Base-by-base conservation (phyloP, 116 monocot species). In the Trichopus zeylanicus region DNA sequence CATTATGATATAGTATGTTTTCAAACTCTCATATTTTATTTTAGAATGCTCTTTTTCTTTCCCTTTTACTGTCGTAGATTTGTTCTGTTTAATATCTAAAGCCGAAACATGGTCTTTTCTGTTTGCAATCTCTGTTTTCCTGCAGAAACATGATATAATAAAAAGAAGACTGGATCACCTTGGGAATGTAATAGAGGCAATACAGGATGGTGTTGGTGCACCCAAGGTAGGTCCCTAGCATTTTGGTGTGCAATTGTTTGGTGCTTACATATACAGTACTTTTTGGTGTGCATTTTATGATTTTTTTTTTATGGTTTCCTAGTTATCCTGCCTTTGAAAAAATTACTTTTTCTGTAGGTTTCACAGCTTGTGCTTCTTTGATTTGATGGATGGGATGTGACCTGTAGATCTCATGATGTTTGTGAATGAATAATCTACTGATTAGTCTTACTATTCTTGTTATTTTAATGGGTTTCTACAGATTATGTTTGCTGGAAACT, bases 151-250 rank as follows among this genome's bases (percentile, higher is more conserved):
- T 84, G 98, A 88, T 57, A 88, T 91, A 54, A 73, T 65, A 68
- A 91, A 88, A 70, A 82, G 68, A 74, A 85, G 91, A 69, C 54
- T 91, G 46, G 87, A 98, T 72, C 64, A 67, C 34, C 73, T 63
- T 66, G 98, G 91, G 15, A 82, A 82, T 61, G 78, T 91, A 25
- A 75, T 98, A 51, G 88, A 73, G 54, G 57, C 85, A 49, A 82
- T 56, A 47, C 73, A 70, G 64, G 88, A 68, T 66, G 91, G 88
- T 61, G 80, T 98, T 76, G 98, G 98, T 75, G 87, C 85, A 53
- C 77, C 85, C 16, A 91, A 98, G 98, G 98, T 97, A 67, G 51
- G 67, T 75, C n/a, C n/a, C n/a, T n/a, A n/a, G n/a, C n/a, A n/a
- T n/a, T 42, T 42, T 42, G 8, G 42, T n/a, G n/a, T 15, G 1